These are phyloP conservation scores for Fomitopsis pulvina DNA, from an alignment of 768 basidiomycete genomes.

Conservation along the genomic window DNA sequence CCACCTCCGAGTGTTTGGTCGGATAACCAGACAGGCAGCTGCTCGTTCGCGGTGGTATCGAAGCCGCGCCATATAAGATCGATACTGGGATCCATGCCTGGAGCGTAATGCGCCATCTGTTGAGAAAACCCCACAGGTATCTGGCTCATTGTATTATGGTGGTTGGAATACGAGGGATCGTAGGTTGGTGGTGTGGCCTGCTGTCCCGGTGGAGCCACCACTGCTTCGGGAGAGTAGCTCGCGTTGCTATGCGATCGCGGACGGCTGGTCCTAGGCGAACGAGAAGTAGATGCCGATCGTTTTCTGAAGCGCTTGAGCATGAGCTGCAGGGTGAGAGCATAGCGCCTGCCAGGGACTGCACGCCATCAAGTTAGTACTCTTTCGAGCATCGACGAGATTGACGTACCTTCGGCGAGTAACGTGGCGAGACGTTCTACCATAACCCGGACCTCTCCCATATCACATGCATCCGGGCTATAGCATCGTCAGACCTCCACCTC, in stretches of 20 bases:
- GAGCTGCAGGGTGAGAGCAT: conserved; percentile 82
- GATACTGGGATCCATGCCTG: conserved; percentile 45
- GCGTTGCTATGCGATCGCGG: conserved; percentile 44
- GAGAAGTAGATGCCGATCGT: conserved; percentile 47
- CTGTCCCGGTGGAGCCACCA: conserved; percentile 23
- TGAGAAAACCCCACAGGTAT: conserved; percentile 25
- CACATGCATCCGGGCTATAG: conserved; percentile 76
- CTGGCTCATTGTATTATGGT: conserved; percentile 26
- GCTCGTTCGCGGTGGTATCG: conserved; percentile 64
- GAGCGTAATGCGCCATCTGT: conserved; percentile 18
- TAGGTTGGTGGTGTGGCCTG: conserved; percentile 54
- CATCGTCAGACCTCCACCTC: neutral
- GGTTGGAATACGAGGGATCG: conserved; percentile 32
- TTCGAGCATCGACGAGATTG: conserved; percentile 20
- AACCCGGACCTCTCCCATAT: conserved; percentile 63
- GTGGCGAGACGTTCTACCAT: conserved; percentile 74
- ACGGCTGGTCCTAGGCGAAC: conserved; percentile 54
- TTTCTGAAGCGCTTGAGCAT: conserved; percentile 79
- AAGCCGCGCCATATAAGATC: conserved; percentile 76
- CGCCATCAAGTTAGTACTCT: no score
- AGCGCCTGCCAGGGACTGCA: conserved; percentile 86
- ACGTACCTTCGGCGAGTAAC: conserved; percentile 73
- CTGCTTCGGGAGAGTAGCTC: conserved; percentile 25
- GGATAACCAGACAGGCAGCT: conserved; percentile 81
- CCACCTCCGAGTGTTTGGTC: conserved; percentile 76